phyloP scores from a whole-genome alignment of 768 basidiomycete genomes.

The Tulasnella sp. region DNA sequence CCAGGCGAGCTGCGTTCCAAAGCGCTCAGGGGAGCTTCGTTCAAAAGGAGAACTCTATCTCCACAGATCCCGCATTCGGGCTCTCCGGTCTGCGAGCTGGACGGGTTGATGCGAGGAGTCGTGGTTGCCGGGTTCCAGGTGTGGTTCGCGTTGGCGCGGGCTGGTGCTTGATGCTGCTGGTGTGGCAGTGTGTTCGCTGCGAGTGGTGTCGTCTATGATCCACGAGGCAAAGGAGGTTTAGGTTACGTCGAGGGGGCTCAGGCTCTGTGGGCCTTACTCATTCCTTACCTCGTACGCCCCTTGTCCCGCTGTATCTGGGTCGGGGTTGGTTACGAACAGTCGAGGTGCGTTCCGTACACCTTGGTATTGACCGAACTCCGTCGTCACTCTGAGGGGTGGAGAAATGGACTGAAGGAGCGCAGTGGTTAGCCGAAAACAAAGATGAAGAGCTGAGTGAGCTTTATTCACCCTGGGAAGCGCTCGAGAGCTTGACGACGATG shows the following conservation, averaged over 20 bases:
- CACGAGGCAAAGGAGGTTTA: no score
- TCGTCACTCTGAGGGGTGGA: not conserved
- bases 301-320: not conserved
- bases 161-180: not conserved
- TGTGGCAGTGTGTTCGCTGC: not conserved
- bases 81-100: not conserved
- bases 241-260: no score
- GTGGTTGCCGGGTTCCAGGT: not conserved
- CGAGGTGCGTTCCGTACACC: not conserved
- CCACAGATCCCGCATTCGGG: not conserved
- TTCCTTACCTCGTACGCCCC: not conserved
- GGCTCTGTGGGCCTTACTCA: no score
- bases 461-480: not conserved
- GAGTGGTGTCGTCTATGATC: not conserved
- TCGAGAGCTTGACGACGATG: not conserved
- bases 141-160: not conserved
- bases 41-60: not conserved
- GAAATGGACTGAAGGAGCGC: not conserved
- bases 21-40: not conserved
- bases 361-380: not conserved
- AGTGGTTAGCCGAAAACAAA: not conserved
- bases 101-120: not conserved
- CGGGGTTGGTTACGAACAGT: not conserved
- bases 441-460: not conserved
- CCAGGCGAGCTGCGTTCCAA: not conserved